phyloP scores from a whole-genome alignment of 2,329 filamentous ascomycete species.

The Aureobasidium sp. region DNA sequence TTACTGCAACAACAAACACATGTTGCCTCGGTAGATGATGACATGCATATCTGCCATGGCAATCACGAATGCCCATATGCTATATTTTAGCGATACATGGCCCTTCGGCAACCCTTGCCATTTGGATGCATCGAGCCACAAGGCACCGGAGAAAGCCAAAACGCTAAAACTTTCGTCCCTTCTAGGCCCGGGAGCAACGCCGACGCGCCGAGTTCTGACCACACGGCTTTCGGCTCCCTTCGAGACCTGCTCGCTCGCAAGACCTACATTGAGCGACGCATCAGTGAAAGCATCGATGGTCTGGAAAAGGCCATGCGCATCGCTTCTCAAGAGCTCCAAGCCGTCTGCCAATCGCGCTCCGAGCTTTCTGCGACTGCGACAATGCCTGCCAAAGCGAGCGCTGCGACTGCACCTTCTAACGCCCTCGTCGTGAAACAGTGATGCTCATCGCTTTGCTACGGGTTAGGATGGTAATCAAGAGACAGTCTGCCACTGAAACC shows the following conservation, averaged over 20 bases:
- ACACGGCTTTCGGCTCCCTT: constrained; percentile 1
- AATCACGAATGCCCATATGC: neutral
- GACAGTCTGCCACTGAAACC: neutral
- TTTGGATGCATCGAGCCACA: neutral
- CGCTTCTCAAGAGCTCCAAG: neutral
- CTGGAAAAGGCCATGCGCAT: constrained; percentile 8
- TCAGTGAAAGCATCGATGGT: neutral
- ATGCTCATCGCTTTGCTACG: neutral
- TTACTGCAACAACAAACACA: neutral
- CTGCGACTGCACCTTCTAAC: neutral
- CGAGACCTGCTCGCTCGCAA: constrained; percentile 3
- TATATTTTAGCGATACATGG: neutral
- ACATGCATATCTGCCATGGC: neutral
- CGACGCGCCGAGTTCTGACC: neutral
- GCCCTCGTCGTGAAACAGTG: neutral
- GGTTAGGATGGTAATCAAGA: neutral
- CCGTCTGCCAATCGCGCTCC: neutral
- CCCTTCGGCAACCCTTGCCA: neutral
- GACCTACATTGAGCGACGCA: neutral
- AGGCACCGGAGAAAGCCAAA: neutral
- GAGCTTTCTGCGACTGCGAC: neutral
- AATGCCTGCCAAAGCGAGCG: neutral
- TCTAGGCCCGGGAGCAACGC: neutral
- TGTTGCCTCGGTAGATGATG: neutral
- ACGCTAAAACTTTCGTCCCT: neutral